Evolutionary conservation across 768 basidiomycete species (phyloP).

Genomic region (Russula emetica): DNA sequence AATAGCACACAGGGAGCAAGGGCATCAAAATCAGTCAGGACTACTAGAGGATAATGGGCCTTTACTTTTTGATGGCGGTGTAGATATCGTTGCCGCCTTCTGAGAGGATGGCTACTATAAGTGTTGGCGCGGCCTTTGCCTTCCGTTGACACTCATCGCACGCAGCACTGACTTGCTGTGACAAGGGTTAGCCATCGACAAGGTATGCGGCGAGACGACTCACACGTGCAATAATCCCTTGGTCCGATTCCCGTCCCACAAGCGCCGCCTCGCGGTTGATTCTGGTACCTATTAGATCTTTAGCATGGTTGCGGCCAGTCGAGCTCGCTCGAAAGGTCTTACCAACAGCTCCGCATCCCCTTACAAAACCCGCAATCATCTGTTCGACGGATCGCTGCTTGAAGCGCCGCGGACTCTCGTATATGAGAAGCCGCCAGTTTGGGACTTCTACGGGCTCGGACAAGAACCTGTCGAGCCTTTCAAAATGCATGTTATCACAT

Average conservation of each 20-base stretch:
- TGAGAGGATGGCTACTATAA: slow-evolving; percentile 17
- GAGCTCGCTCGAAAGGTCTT: slow-evolving; percentile 30
- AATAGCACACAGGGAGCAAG: too few relatives aligned
- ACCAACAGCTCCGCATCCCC: slow-evolving; percentile 55
- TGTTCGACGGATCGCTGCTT: too few relatives aligned
- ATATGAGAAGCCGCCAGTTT: too few relatives aligned
- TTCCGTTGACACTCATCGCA: slow-evolving; percentile 46
- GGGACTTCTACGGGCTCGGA: too few relatives aligned
- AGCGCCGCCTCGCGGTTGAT: slow-evolving; percentile 44
- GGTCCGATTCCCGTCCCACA: slow-evolving; percentile 52
- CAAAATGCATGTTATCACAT: too few relatives aligned
- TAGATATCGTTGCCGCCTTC: slow-evolving; percentile 65
- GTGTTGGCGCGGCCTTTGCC: slow-evolving; percentile 32
- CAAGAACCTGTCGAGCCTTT: too few relatives aligned
- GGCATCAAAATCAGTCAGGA: background rate
- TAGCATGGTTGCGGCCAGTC: background rate
- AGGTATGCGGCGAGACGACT: background rate
- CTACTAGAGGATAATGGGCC: slow-evolving; percentile 14
- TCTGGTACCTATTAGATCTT: slow-evolving; percentile 47
- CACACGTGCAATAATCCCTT: slow-evolving; percentile 42
- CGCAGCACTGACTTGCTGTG: slow-evolving; percentile 46
- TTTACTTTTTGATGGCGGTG: slow-evolving; percentile 72
- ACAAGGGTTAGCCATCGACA: background rate
- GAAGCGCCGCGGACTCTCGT: too few relatives aligned
- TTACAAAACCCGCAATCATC: too few relatives aligned